Conservation (phyloP, 2,329 filamentous ascomycete genomes). For the Colletotrichum simmondsii region DNA sequence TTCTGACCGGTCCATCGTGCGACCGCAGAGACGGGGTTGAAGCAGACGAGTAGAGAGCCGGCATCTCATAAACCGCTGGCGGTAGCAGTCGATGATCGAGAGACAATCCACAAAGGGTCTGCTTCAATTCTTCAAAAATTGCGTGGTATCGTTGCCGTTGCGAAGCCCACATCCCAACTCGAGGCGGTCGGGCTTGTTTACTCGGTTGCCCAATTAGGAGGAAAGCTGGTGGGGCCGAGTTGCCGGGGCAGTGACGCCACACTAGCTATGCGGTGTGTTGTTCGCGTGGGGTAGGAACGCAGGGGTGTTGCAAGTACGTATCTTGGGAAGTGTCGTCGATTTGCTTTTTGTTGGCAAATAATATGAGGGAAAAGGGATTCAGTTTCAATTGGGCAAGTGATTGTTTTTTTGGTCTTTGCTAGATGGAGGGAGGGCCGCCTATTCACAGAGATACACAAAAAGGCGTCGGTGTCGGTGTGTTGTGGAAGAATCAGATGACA, state of each 20-base stretch:
- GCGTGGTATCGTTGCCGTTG: slow-evolving; percentile 52
- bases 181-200: slow-evolving; percentile 36
- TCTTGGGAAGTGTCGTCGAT: not conserved
- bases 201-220: slow-evolving; percentile 35
- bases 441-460: not conserved
- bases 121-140: slow-evolving; percentile 50
- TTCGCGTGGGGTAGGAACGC: not conserved
- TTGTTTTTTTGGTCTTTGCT: not conserved
- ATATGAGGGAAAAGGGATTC: not conserved
- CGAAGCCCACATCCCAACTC: slow-evolving; percentile 35
- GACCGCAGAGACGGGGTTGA: slow-evolving; percentile 83
- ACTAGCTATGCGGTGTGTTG: slow-evolving; percentile 20
- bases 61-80: slow-evolving; percentile 47
- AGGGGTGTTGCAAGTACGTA: slow-evolving; percentile 1
- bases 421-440: not conserved
- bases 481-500: not conserved
- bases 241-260: slow-evolving; percentile 36
- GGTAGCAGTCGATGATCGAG: slow-evolving; percentile 59
- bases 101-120: slow-evolving; percentile 53
- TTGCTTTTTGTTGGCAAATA: not conserved
- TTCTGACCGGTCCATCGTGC: slow-evolving; percentile 73
- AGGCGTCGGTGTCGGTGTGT: not conserved
- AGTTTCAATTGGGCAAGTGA: not conserved
- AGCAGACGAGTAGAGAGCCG: slow-evolving; percentile 70
- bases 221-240: slow-evolving; percentile 33